Conservation (phyloP, 495 filamentous ascomycete species). For the Penicillium lividum region DNA sequence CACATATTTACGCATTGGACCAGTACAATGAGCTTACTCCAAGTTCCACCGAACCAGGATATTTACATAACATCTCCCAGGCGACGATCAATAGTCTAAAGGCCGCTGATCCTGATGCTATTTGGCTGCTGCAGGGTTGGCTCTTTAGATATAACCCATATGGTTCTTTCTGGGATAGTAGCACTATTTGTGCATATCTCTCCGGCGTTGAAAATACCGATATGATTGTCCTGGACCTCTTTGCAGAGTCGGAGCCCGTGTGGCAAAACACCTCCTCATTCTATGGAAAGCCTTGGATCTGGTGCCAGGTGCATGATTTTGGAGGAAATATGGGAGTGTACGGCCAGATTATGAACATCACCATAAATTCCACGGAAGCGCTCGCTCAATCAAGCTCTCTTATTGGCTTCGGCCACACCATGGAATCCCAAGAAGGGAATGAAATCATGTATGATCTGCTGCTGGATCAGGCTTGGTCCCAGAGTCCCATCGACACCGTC, state of each 20-base stretch:
- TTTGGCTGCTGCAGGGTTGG: conserved; percentile 61
- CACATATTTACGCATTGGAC: conserved; percentile 52
- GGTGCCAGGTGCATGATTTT: conserved; percentile 52
- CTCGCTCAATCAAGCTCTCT: conserved; percentile 36
- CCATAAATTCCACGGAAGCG: conserved; percentile 47
- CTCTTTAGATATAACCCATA: conserved; percentile 47
- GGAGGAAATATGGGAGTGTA: conserved; percentile 54
- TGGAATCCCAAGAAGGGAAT: conserved; percentile 56
- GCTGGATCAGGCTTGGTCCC: conserved; percentile 52
- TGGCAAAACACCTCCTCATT: conserved; percentile 54
- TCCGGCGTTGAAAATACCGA: conserved; percentile 48
- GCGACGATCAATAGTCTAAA: conserved; percentile 49
- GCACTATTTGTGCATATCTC: conserved; percentile 49
- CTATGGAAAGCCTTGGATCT: conserved; percentile 56
- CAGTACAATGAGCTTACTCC: conserved; percentile 57
- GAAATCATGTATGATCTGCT: conserved; percentile 54
- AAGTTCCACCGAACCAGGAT: conserved; percentile 44
- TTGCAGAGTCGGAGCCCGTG: conserved; percentile 51
- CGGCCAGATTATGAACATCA: conserved; percentile 52
- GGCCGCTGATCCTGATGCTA: conserved; percentile 46
- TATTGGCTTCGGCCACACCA: conserved; percentile 49
- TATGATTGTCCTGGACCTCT: conserved; percentile 56
- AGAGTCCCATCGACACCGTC: conserved; percentile 42
- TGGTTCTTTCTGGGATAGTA: conserved; percentile 52
- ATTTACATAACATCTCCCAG: conserved; percentile 48